phyloP scores from a whole-genome alignment of 2,329 filamentous ascomycete species.

The Diaporthe velutina region DNA sequence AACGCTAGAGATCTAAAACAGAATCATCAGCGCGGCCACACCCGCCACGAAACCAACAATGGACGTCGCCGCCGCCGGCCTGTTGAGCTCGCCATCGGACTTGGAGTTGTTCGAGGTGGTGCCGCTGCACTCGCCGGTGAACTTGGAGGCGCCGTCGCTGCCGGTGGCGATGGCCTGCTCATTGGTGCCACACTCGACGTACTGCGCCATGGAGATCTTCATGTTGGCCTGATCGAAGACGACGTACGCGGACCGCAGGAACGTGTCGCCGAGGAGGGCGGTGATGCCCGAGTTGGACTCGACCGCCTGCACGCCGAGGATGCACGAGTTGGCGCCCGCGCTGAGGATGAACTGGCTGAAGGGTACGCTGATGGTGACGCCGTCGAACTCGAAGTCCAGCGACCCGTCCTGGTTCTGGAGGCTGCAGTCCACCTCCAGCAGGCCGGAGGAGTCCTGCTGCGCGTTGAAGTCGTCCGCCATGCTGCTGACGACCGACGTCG shows the following conservation, averaged over 20 bases:
- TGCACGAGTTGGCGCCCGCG: slow-evolving; percentile 36
- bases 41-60: slow-evolving; percentile 34
- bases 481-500: slow-evolving; percentile 63
- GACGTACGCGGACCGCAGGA: slow-evolving; percentile 49
- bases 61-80: slow-evolving; percentile 18
- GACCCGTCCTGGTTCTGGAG: slow-evolving; percentile 47
- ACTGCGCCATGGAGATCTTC: slow-evolving; percentile 48
- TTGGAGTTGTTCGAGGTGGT: slow-evolving; percentile 7
- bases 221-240: slow-evolving; percentile 51
- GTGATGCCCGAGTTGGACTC: slow-evolving; percentile 41
- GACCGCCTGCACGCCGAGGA: slow-evolving; percentile 42
- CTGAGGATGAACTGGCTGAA: slow-evolving; percentile 53
- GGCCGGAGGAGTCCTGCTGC: slow-evolving; percentile 55
- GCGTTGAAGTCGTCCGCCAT: slow-evolving; percentile 61
- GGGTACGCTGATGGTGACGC: slow-evolving; percentile 52
- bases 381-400: slow-evolving; percentile 56
- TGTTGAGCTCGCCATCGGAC: slow-evolving; percentile 1
- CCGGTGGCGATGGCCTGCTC: slow-evolving; percentile 45
- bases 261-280: slow-evolving; percentile 49
- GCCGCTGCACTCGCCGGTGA: slow-evolving; percentile 43
- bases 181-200: slow-evolving; percentile 47
- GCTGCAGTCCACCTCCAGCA: slow-evolving; percentile 57
- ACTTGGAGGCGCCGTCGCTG: slow-evolving; percentile 31
- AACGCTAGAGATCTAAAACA: slow-evolving; percentile 28
- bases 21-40: slow-evolving; percentile 28